Conservation (phyloP, 208 protist species). For the Phytomonas sp. region DNA sequence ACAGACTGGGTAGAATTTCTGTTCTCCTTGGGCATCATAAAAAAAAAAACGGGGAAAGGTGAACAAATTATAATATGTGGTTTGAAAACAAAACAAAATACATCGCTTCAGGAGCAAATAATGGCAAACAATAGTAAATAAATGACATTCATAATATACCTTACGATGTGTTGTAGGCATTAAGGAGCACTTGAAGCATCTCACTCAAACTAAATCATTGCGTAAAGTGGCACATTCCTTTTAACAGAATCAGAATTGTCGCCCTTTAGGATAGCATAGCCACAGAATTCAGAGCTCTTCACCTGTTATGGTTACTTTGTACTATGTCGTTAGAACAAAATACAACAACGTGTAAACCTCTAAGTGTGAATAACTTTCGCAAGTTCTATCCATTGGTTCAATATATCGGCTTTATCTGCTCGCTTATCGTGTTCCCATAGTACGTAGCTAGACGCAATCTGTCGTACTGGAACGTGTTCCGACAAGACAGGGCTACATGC, state of each 20-base stretch:
- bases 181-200: background rate
- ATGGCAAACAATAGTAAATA: background rate
- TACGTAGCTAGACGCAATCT: constrained; percentile 19
- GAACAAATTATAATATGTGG: background rate
- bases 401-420: constrained; percentile 18
- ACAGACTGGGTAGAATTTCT: background rate
- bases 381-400: constrained; percentile 48
- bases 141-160: background rate
- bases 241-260: background rate
- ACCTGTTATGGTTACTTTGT: background rate
- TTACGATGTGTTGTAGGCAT: background rate
- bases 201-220: background rate
- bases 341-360: background rate
- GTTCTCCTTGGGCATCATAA: constrained; percentile 5
- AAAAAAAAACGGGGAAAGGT: constrained; percentile 11
- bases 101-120: background rate
- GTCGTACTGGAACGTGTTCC: constrained; percentile 16
- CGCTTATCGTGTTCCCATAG: constrained; percentile 59
- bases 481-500: constrained; percentile 5
- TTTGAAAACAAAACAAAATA: background rate
- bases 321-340: background rate
- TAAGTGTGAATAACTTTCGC: constrained; percentile 27
- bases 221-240: background rate
- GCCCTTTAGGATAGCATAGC: background rate
- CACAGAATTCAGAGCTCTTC: background rate